Evolutionary conservation across 2,329 filamentous ascomycete genomes (phyloP), one percentile per base, ranked within the genome.

Genomic region (Elsinoe batatas): DNA sequence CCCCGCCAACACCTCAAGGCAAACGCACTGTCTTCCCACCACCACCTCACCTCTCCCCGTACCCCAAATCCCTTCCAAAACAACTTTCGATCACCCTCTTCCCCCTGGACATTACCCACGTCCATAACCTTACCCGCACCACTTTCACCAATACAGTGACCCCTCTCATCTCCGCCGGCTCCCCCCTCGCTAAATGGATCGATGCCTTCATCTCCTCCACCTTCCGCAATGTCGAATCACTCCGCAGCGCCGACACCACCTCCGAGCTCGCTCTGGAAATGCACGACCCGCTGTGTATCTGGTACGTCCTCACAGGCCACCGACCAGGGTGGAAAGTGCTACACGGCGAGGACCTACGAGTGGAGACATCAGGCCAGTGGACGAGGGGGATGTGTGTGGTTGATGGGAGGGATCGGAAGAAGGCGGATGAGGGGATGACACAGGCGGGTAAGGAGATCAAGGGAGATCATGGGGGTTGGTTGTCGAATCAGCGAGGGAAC

Each of bases 361-460:
- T 98, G 38, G 93, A 98, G 72, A 94, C 90, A 0, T 74, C 80
- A 2, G 93, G 91, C 1, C 93, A 97, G 74, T 98, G 93, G 93
- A 95, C 91, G 44, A 78, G 88, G 56, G 91, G 93, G 1, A 91
- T 93, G 84, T 91, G 90, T 65, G 78, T 97, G 32, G 76, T 90
- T 38, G 93, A 98, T 74, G 78, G 82, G 35, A 79, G 93, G 43
- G 71, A 73, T 36, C 72, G 82, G 54, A 75, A 72, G 59, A 81
- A 81, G 65, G 58, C 76, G 51, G 76, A 78, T 18, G 53, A 26
- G 12, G 30, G 46, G 32, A 40, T 26, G 13, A 33, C 20, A 4
- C 26, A 51, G 15, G 47, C 13, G 12, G 47, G 33, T 2, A 73
- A 76, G 43, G 78, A 79, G 61, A 78, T 83, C 30, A 77, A 83